Evolutionary conservation across 257 asterid genomes (phyloP), one percentile per base, ranked within the genome.

Genomic region (Solanum appendiculatum): DNA sequence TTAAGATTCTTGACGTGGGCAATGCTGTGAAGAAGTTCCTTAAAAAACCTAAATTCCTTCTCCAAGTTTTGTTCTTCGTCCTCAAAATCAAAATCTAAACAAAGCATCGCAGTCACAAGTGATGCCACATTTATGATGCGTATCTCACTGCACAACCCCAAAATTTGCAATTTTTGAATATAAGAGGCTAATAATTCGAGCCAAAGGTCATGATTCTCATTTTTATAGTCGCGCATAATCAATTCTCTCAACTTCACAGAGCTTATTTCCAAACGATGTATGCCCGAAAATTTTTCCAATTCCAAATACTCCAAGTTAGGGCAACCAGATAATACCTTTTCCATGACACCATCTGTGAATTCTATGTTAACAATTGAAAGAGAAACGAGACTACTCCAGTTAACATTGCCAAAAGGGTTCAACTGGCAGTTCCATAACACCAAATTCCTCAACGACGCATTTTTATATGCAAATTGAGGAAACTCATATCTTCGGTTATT

Each of bases 241-340:
- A 66, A 66, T 27, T 13, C 9, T 29, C 74, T 27, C 74, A 66
- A 18, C 23, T 66, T 66, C 37, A 66, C 23, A 14, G 11, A 66
- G 0, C 37, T 66, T 5, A 66, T 14, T 29, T 66, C 21, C 36
- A 66, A 15, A 66, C 7, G 2, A 6, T 13, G 37, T 66, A 66
- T 29, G 5, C 37, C 11, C 11, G 5, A 14, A 5, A 13, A 0
- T 0, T 12, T 1, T 2, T 29, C 1, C 33, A 64, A 13, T 27
- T 12, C 36, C 20, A 64, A 64, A 9, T 16, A 5, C 72, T 25
- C 74, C 23, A 66, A 66, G 37, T 66, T 29, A 0, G 10, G 74
- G 9, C 11, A 29, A 14, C 74, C 74, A 66, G 11, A 66, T 29
- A 66, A 66, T 29, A 66, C 37, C 11, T 64, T 66, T 25, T 29